Conservation (phyloP, 202 grass and related monocot species). For the Panicum virgatum region DNA sequence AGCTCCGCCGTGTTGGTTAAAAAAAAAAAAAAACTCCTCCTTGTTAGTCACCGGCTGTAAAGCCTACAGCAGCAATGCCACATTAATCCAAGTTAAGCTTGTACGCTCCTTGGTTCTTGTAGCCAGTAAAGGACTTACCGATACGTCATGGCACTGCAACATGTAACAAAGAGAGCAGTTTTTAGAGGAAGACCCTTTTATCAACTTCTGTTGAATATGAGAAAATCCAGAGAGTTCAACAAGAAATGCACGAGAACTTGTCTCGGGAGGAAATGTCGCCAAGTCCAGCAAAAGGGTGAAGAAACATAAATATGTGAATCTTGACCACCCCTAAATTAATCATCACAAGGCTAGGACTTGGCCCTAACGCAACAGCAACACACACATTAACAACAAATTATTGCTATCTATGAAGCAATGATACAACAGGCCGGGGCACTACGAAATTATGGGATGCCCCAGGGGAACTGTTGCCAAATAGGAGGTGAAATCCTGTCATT, state of each 20-base stretch:
- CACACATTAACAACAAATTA: constrained; percentile 50
- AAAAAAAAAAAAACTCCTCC: no score
- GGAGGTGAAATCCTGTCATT: constrained; percentile 66
- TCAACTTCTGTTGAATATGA: constrained; percentile 53
- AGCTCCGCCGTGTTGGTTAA: no score
- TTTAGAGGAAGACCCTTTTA: constrained; percentile 26
- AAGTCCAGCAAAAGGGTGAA: constrained; percentile 49
- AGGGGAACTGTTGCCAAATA: constrained; percentile 53
- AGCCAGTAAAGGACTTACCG: no score
- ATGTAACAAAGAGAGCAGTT: background rate
- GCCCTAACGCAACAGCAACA: constrained; percentile 54
- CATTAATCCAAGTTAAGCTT: no score
- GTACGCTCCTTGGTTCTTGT: no score
- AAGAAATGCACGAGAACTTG: constrained; percentile 23
- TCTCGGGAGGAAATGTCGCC: constrained; percentile 38
- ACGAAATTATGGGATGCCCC: constrained; percentile 59
- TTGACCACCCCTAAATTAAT: constrained; percentile 67
- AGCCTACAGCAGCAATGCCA: no score
- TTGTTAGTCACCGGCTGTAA: no score
- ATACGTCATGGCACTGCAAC: no score
- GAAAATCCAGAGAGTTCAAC: constrained; percentile 44
- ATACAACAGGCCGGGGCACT: constrained; percentile 60
- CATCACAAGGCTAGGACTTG: constrained; percentile 64
- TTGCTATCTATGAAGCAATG: constrained; percentile 73
- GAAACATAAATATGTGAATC: constrained; percentile 75